Evolutionary conservation across 2,329 filamentous ascomycete genomes (phyloP), one percentile per base, ranked within the genome.

Genomic region (Phialocephala sp.): DNA sequence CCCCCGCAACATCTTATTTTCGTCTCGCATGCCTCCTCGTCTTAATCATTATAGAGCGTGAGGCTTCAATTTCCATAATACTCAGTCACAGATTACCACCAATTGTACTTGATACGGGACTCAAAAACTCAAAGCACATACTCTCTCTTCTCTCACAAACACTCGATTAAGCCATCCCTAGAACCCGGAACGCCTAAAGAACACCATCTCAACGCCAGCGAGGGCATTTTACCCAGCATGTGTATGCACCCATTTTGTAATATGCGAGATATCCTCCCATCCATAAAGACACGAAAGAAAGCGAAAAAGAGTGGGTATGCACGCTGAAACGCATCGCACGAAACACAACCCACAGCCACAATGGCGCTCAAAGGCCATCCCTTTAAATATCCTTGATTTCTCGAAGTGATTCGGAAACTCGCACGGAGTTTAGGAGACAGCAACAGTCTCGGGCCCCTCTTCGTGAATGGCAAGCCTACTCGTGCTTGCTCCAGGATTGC

Each of bases 401-500:
- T 20, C 47, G 2, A 52, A 22, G 8, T 47, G 15, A 18, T 18
- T 8, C 43, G 8, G 24, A 52, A 4, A 52, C 20, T 4, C 4
- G 11, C 8, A 18, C 4, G 3, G 1, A 27, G 15, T 15, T 55
- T 36, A 52, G 18, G 43, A 43, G 47, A 64, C 57, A 55, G 43
- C 45, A 24, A 55, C 57, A n/a, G 1, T 20, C 58, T 60, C 62
- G 27, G 20, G 20, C 8, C 37, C 36, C 47, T 66, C 66, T 59
- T 66, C 68, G 55, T 52, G 62, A 24, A 68, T 63, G 15, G 62
- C 58, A 14, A 66, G n/a, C 22, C 64, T 52, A 32, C 56, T 66
- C 32, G 60, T 60, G 54, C 60, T 69, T n/a, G 37, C 61, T 0
- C 41, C 59, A 11, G 63, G 39, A 59, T 62, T 62, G 55, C 66